These are phyloP conservation scores for Penicillium sp. DNA, from an alignment of 2,329 filamentous ascomycete species.

Conservation along the genomic window DNA sequence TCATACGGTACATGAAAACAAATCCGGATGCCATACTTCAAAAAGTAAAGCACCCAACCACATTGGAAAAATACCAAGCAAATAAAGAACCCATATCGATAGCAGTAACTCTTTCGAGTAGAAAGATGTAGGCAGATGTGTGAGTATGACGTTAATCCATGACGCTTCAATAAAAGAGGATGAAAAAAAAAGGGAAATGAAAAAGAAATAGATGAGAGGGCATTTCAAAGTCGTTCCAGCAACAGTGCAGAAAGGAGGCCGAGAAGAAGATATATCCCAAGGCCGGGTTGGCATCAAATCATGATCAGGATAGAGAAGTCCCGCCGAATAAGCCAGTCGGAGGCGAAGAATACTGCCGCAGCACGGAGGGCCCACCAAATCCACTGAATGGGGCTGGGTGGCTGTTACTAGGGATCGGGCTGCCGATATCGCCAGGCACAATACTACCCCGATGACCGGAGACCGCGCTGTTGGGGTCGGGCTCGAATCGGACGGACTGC, in stretches of 20 bases:
- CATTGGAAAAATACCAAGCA: constrained; percentile 18
- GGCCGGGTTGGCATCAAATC: constrained; percentile 1
- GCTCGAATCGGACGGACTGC: constrained; percentile 51
- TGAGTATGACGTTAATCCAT: constrained; percentile 27
- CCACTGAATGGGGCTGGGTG: constrained; percentile 42
- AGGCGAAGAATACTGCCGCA: constrained; percentile 42
- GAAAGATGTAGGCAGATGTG: constrained; percentile 18
- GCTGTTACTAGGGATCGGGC: constrained; percentile 55
- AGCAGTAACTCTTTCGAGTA: constrained; percentile 13
- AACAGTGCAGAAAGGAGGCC: constrained; percentile 10
- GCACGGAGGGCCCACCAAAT: constrained; percentile 32
- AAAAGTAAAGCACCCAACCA: constrained; percentile 22
- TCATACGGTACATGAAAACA: constrained; percentile 29
- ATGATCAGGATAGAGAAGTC: constrained; percentile 17
- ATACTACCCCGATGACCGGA: constrained; percentile 45
- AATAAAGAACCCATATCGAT: constrained; percentile 18
- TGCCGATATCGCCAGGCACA: constrained; percentile 67
- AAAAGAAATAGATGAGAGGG: constrained; percentile 14
- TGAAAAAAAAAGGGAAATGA: constrained; percentile 10
- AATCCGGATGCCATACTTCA: constrained; percentile 24
- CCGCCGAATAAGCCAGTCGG: constrained; percentile 37
- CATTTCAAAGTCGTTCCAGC: constrained; percentile 20
- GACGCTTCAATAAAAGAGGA: constrained; percentile 24
- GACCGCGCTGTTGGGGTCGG: constrained; percentile 50
- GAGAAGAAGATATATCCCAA: constrained; percentile 1